Conservation (phyloP, 2,329 filamentous ascomycete genomes). For the Colletotrichum sp. region DNA sequence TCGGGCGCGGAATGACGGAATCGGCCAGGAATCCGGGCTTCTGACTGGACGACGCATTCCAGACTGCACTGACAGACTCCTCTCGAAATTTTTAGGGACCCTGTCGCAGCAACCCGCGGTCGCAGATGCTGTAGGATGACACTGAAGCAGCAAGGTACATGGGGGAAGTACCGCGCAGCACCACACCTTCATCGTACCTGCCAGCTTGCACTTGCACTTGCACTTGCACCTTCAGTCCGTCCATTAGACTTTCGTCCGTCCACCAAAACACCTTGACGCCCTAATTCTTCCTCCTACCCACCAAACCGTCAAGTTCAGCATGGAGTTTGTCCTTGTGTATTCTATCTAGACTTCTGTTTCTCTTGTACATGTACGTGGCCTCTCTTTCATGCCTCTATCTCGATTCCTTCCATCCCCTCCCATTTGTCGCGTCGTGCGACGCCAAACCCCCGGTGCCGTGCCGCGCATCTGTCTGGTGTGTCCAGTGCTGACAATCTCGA, state of each 20-base stretch:
- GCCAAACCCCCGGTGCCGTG: not conserved
- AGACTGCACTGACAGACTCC: constrained; percentile 6
- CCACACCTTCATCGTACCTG: constrained; percentile 12
- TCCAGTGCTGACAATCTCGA: constrained; percentile 30
- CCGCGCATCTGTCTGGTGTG: not conserved
- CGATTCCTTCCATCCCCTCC: not conserved
- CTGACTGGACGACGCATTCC: constrained; percentile 11
- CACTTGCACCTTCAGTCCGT: not conserved
- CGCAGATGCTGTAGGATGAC: not conserved
- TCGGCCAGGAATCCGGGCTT: not conserved
- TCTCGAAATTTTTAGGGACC: not conserved
- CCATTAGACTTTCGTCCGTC: constrained; percentile 11
- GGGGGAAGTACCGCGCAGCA: not conserved
- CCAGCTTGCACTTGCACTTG: constrained; percentile 18
- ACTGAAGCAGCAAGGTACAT: not conserved
- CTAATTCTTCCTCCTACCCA: constrained; percentile 6
- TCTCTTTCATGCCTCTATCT: not conserved
- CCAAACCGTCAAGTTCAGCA: constrained; percentile 5
- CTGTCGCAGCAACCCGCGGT: not conserved
- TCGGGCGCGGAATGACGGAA: constrained; percentile 22
- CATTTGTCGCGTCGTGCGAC: constrained; percentile 12
- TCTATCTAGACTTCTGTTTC: constrained; percentile 17
- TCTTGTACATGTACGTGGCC: constrained; percentile 19
- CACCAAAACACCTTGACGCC: constrained; percentile 1
- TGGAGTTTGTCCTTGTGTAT: constrained; percentile 14